Conservation (phyloP, 129 eudicot genomes). For the Glebionis coronaria region DNA sequence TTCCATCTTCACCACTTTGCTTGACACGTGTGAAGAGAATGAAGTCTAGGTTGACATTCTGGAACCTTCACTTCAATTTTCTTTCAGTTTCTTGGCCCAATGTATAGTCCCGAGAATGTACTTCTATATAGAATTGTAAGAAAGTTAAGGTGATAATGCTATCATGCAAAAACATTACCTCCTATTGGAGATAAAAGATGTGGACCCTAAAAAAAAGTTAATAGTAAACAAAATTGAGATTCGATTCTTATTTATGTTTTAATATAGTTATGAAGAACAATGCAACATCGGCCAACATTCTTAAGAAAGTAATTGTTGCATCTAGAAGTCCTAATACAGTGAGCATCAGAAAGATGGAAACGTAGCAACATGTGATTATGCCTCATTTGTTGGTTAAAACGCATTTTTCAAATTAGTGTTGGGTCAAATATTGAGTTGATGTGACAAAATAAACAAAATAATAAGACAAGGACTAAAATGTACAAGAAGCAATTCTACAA, state of each 20-base stretch:
- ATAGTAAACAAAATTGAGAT: not conserved
- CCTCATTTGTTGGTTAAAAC: too few relatives aligned
- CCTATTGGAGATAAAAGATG: slow-evolving; percentile 97
- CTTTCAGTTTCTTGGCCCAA: slow-evolving; percentile 81
- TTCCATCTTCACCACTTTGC: too few relatives aligned
- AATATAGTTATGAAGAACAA: not conserved
- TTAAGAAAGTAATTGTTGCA: too few relatives aligned
- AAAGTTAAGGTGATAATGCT: slow-evolving; percentile 88
- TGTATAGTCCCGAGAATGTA: slow-evolving; percentile 80
- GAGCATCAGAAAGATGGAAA: too few relatives aligned
- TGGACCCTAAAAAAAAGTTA: slow-evolving; percentile 60
- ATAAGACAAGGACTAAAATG: too few relatives aligned
- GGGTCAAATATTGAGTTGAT: too few relatives aligned
- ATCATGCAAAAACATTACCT: slow-evolving; percentile 84
- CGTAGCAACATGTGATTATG: too few relatives aligned
- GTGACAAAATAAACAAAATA: too few relatives aligned
- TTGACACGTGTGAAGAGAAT: too few relatives aligned
- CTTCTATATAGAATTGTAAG: slow-evolving; percentile 89
- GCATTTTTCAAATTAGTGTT: too few relatives aligned
- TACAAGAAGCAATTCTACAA: too few relatives aligned
- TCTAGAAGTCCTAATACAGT: too few relatives aligned
- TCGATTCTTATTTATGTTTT: not conserved
- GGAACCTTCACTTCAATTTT: slow-evolving; percentile 91
- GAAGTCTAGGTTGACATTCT: slow-evolving; percentile 83
- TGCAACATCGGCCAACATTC: not conserved